Evolutionary conservation across 306 rosid genomes (phyloP), one percentile per base, ranked within the genome.

Genomic region (Mucuna pruriens): DNA sequence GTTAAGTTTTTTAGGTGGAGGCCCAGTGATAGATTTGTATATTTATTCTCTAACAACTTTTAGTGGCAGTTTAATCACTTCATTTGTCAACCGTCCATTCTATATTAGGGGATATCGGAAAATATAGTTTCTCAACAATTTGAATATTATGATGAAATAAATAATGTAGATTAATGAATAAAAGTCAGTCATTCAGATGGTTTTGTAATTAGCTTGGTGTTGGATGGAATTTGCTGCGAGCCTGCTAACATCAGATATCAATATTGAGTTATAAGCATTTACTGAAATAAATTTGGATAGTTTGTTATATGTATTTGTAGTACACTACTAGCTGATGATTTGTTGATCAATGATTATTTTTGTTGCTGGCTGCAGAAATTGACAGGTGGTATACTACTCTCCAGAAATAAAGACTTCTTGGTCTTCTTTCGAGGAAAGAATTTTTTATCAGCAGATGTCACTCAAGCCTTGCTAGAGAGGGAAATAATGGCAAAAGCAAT

Each of bases 361-460:
- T 36, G 61, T 75, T 63, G 33, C 83, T 74, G 79, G 76, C 67
- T 74, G 83, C 90, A 95, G 99, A 92, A 78, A 90, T 83, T 95
- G 91, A 95, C 99, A 4, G 98, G 99, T 34, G 98, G 93, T 73
- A 83, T 74, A 15, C 89, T 95, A 74, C 94, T 93, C 48, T 93
- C 96, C 20, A 88, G 99, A 88, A 95, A 95, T 86, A 95, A 93
- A 83, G 98, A 95, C 83, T 95, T 95, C 85, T 78, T 95, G 82
- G 99, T 95, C 84, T 91, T 95, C 82, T 95, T 86, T 77, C 80
- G 99, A 38, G 99, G 99, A 66, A 93, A 95, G 87, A 88, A 84
- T 73, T 95, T 95, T 85, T 86, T 95, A 82, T 93, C 99, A 36
- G 76, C 89, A 67, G 94, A 91, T 20, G 91, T 93, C 78, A 88